These are phyloP conservation scores for Geosmithia morbida DNA, from an alignment of 2,329 filamentous ascomycete species.

Conservation along the genomic window DNA sequence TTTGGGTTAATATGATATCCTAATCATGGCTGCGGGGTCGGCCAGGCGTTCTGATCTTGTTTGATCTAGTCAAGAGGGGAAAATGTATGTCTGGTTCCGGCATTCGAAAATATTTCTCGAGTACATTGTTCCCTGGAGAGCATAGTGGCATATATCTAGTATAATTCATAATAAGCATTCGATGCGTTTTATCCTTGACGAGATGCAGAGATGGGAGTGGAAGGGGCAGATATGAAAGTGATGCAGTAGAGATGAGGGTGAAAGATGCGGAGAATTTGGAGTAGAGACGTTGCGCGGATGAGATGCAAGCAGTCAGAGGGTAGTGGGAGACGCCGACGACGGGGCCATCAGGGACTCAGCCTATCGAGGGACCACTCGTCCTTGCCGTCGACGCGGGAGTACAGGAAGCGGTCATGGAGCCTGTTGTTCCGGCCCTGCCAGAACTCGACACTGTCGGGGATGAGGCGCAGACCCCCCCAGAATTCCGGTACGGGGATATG, in stretches of 20 bases:
- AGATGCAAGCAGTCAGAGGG: no score
- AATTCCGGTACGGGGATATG: constrained; percentile 83
- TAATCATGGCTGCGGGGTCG: no score
- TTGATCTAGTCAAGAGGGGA: no score
- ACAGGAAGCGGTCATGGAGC: constrained; percentile 87
- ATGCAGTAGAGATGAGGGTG: no score
- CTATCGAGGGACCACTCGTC: constrained; percentile 53
- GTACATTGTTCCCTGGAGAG: background rate
- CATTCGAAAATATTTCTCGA: background rate
- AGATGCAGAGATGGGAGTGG: background rate
- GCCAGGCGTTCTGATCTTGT: no score
- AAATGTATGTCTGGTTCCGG: background rate
- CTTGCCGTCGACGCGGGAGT: constrained; percentile 43
- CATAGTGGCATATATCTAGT: background rate
- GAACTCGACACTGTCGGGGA: constrained; percentile 83
- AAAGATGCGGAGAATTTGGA: no score
- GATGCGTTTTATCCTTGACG: background rate
- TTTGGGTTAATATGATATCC: no score
- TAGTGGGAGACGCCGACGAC: no score
- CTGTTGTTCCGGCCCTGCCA: constrained; percentile 87
- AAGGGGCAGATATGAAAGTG: no score
- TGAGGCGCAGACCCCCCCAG: constrained; percentile 82
- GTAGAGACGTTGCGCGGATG: no score
- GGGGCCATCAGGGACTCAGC: constrained; percentile 60
- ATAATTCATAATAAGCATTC: background rate